Percentiles rank a stretch among this genome's conserved stretches.
phyloP scores from a whole-genome alignment of 306 rosid species.

The Fagus sylvatica region DNA sequence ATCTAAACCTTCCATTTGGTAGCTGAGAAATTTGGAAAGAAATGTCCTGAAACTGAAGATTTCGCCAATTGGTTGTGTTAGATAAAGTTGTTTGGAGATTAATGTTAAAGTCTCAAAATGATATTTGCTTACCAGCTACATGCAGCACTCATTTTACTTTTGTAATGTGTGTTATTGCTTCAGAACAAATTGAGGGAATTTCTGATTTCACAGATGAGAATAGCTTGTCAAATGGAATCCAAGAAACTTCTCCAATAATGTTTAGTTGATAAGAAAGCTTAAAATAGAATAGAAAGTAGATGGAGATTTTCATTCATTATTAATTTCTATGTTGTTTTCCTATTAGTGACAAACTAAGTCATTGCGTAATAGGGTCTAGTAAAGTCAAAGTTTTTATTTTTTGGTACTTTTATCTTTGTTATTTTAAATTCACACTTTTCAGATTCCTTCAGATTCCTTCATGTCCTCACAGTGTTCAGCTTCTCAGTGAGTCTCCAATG shows the following conservation, averaged over 20 bases:
- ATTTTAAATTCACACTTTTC: no score
- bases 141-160: neutral
- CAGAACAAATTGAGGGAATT: slow-evolving; percentile 34
- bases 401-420: neutral
- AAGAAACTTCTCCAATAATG: slow-evolving; percentile 55
- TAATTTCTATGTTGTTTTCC: neutral
- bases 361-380: neutral
- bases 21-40: neutral
- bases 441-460: slow-evolving; percentile 65
- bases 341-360: neutral
- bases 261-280: slow-evolving; percentile 20
- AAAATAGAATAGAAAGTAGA: neutral
- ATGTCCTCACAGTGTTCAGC: slow-evolving; percentile 58
- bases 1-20: neutral
- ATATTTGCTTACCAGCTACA: no score
- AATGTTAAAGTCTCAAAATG: no score
- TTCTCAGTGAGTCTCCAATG: slow-evolving; percentile 51
- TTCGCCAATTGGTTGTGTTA: no score
- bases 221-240: slow-evolving; percentile 46
- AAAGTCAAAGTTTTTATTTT: neutral
- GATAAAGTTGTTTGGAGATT: no score
- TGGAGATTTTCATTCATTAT: no score
- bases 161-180: neutral
- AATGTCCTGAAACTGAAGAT: neutral
- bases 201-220: slow-evolving; percentile 46